Evolutionary conservation across 441 rosid species (phyloP).

Genomic region (Hura crepitans): DNA sequence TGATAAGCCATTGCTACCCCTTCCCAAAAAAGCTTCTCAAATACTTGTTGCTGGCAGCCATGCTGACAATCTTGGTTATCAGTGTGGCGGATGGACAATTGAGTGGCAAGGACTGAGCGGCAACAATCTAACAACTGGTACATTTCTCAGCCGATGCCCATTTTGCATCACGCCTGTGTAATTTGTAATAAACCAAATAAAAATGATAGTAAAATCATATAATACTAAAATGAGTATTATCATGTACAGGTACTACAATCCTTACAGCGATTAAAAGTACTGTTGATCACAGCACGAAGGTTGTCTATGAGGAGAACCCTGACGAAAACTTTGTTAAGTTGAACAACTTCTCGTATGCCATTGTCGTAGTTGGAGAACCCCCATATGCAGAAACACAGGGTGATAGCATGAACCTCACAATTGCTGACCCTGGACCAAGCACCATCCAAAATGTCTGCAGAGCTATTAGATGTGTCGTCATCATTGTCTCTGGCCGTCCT

Average conservation of each 20-base stretch:
- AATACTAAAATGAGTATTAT: background rate
- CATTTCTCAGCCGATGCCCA: background rate
- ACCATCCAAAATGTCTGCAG: constrained; percentile 51
- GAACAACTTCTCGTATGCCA: constrained; percentile 41
- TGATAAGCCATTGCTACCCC: constrained; percentile 49
- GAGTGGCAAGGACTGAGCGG: constrained; percentile 60
- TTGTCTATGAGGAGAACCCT: constrained; percentile 46
- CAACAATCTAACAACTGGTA: constrained; percentile 52
- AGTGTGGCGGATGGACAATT: constrained; percentile 78
- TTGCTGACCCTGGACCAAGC: constrained; percentile 47
- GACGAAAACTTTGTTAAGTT: constrained; percentile 37
- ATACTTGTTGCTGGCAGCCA: constrained; percentile 64
- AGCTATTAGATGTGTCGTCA: constrained; percentile 43
- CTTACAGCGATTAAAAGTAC: constrained; percentile 48
- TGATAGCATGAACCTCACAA: constrained; percentile 49
- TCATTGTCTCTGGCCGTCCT: constrained; percentile 57
- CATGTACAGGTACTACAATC: constrained; percentile 53
- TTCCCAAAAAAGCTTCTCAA: constrained; percentile 46
- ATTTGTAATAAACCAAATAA: too few relatives aligned
- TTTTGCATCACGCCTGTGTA: background rate
- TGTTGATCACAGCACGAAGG: constrained; percentile 38
- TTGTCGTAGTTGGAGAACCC: constrained; percentile 61
- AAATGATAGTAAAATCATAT: background rate
- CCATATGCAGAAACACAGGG: constrained; percentile 60
- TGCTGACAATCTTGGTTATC: constrained; percentile 63